Conservation (phyloP, 2,329 filamentous ascomycete genomes). For the Sclerotinia sclerotiorum region DNA sequence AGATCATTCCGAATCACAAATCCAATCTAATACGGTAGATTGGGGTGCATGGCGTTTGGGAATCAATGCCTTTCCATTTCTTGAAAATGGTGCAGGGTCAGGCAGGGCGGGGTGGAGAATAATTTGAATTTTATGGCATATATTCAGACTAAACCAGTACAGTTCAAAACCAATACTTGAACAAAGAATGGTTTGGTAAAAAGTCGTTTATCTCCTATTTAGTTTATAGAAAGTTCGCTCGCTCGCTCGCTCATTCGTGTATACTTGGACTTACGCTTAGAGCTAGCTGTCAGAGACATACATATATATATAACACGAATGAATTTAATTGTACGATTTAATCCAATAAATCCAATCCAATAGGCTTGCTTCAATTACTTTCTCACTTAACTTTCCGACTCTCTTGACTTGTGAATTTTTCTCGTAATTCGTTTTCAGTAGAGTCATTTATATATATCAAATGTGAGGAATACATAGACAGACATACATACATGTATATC, state of each 20-base stretch:
- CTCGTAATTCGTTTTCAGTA: not conserved
- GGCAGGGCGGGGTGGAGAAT: not conserved
- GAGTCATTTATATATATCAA: no score
- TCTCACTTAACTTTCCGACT: not conserved
- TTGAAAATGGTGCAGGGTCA: not conserved
- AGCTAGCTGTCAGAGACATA: not conserved
- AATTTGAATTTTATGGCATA: constrained; percentile 6
- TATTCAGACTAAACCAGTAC: not conserved
- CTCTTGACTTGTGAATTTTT: not conserved
- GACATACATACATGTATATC: no score
- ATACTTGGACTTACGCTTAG: not conserved
- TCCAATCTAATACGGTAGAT: constrained; percentile 2
- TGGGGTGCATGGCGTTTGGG: constrained; percentile 20
- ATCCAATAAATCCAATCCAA: not conserved
- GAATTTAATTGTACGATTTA: constrained; percentile 1
- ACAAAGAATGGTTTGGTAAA: not conserved
- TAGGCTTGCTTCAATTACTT: no score
- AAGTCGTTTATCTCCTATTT: not conserved
- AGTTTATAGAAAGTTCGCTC: not conserved
- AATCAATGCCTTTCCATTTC: not conserved
- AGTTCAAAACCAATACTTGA: not conserved
- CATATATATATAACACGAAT: not conserved
- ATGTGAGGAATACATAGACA: not conserved
- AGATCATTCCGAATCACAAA: not conserved
- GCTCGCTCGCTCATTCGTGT: not conserved